Evolutionary conservation across 2,329 filamentous ascomycete species (phyloP), one percentile per base, ranked within the genome.

Genomic region (Aspergillus japonicus): DNA sequence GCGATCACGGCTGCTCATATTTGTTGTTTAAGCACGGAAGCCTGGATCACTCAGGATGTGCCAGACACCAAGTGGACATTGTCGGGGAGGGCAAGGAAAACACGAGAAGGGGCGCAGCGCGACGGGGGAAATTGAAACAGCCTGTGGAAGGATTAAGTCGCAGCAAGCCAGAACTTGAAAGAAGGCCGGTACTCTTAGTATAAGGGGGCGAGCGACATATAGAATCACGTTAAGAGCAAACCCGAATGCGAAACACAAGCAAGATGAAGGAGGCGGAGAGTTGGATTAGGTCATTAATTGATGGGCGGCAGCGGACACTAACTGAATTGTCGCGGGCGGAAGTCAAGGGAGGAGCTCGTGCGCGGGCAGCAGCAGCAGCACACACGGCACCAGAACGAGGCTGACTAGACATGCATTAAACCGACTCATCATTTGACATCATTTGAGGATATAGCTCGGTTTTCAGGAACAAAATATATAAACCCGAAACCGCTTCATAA

Each of bases 1-100:
- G 58, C 73, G 73, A 55, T 77, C 73, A 64, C 72, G 70, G 53
- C 70, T 68, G 59, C 69, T 76, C 75, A 77, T 77, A n/a, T 59
- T 73, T 61, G 62, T 63, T 59, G 61, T 62, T 65, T 57, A 57
- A 56, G 57, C 48, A 56, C 58, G 58, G 57, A 61, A 64, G 65
- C 60, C 62, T 60, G 66, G 58, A 57, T 71, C 66, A 68, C 63
- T 70, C 63, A 67, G 66, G 63, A 61, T 57, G 59, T 66, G 48
- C 54, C 57, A 50, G 60, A 63, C 63, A 68, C 68, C 69, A 73
- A 66, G 65, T 68, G 70, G 64, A 69, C 73, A 75, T 75, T 63
- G 58, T 73, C 71, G 64, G 65, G 59, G 62, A 35, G 61, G 57
- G 60, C 55, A 59, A 48, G 54, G 58, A 61, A 59, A 53, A 57